Conservation (phyloP, 1,284 basidiomycete species). For the Stygiomarasmius scandens region DNA sequence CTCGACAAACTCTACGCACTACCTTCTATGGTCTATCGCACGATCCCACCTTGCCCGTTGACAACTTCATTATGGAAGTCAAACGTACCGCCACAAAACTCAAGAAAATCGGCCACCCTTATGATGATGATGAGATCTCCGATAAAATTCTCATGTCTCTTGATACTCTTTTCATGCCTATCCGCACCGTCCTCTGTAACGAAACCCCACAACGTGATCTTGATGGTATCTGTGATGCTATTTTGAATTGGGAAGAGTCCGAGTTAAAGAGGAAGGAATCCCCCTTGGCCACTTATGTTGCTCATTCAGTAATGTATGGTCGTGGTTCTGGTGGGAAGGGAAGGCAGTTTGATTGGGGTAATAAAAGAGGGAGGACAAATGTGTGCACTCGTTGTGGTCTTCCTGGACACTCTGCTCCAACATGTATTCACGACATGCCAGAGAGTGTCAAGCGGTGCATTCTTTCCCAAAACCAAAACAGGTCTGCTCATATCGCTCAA, state of each 20-base stretch:
- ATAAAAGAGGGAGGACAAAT: slow-evolving; percentile 9
- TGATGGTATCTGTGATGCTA: neutral
- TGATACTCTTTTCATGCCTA: neutral
- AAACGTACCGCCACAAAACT: no score
- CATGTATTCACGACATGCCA: slow-evolving; percentile 11
- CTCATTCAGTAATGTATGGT: neutral
- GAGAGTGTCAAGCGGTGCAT: neutral
- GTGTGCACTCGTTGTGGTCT: slow-evolving; percentile 11
- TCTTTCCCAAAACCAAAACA: neutral
- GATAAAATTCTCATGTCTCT: neutral
- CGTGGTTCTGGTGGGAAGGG: neutral
- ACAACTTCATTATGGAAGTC: no score
- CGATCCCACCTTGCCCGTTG: no score
- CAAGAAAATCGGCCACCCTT: no score
- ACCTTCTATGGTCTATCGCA: no score
- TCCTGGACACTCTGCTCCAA: slow-evolving; percentile 9
- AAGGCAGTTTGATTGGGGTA: slow-evolving; percentile 12
- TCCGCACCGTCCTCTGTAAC: neutral
- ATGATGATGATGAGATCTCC: no score
- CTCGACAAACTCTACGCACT: no score
- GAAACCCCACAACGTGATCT: neutral
- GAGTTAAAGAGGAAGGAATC: neutral
- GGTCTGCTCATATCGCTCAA: neutral
- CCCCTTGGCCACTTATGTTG: neutral
- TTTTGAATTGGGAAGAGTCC: neutral